Base-by-base conservation (phyloP, 176 grass and related monocot genomes). In the Stipa capillata region DNA sequence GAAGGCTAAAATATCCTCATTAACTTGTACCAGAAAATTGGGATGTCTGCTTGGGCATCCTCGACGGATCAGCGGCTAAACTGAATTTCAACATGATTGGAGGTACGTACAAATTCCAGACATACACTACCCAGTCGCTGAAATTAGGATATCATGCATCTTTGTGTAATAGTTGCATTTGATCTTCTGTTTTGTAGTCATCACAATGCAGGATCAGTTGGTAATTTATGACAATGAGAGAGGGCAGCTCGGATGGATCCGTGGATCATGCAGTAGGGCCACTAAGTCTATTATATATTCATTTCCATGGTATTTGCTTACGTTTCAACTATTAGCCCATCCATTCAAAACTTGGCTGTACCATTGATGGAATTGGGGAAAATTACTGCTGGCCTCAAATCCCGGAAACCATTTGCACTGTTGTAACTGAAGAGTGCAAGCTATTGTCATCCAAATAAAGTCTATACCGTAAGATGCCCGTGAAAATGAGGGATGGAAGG, bases 211-310 rank as follows among this genome's bases (percentile, higher is more conserved):
- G 89, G 92, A 99, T 85, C 85, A 91, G 67, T 91, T 99, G 86
- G 84, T 99, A 57, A 87, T 95, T 18, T 99, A 99, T 75, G 96
- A 99, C 57, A 99, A 99, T 3, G 96, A 99, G 69, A 93, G 55
- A 59, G 76, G 43, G 1, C 90, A 91, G 60, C 84, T 99, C 1
- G 96, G 96, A 48, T 95, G 96, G 96, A 79, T 81, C 35, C 92
- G 85, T n/a, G 86, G 86, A 29, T 54, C 88, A 53, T 99, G 96
- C 72, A 81, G 77, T 39, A 89, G 88, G 86, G 80, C 86, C 36
- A 74, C 86, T 10, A 94, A 93, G 83, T 90, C 92, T 66, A 35
- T 58, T 82, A 0, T 62, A 81, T 81, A 52, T 84, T 83, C 86
- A 43, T 76, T 74, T 51, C 84, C 86, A 60, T 97, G 87, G 90